A percentile compares a stretch with the other conserved stretches of the same genome.
These are phyloP conservation scores for Powellomyces hirtus DNA, from an alignment of 192 early-diverging fungal species.

Conservation along the genomic window DNA sequence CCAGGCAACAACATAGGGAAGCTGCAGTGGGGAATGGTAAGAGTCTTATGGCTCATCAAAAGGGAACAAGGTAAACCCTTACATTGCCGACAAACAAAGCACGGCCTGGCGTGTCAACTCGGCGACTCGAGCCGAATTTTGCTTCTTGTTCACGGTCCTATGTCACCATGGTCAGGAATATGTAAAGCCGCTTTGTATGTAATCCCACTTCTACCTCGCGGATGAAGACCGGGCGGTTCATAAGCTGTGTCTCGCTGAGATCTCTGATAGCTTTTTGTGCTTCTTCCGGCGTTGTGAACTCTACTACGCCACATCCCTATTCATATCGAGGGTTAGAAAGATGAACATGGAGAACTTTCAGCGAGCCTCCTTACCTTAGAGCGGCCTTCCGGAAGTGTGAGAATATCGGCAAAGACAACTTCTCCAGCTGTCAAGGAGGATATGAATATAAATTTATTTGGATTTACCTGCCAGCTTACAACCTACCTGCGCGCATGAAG, in stretches of 20 bases:
- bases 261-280: constrained; percentile 70
- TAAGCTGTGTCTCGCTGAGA: constrained; percentile 63
- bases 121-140: constrained; percentile 25
- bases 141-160: constrained; percentile 66
- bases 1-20: constrained; percentile 77
- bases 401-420: constrained; percentile 74
- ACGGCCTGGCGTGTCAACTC: neutral
- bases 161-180: no score
- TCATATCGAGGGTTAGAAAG: neutral
- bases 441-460: no score
- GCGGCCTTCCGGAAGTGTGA: constrained; percentile 54
- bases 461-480: neutral
- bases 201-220: constrained; percentile 64
- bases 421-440: constrained; percentile 67
- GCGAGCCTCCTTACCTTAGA: constrained; percentile 60
- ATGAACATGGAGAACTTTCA: neutral
- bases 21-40: no score
- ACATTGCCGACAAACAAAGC: constrained; percentile 28
- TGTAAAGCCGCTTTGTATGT: no score
- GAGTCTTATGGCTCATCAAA: neutral
- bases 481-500: constrained; percentile 72
- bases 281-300: constrained; percentile 73
- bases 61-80: neutral
- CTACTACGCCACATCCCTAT: constrained; percentile 68
- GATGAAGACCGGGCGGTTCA: constrained; percentile 74